A percentile compares a stretch with the other conserved stretches of the same genome.
Evolutionary conservation across 345 rosid genomes (phyloP).

Genomic region (Cochlearia excelsa): DNA sequence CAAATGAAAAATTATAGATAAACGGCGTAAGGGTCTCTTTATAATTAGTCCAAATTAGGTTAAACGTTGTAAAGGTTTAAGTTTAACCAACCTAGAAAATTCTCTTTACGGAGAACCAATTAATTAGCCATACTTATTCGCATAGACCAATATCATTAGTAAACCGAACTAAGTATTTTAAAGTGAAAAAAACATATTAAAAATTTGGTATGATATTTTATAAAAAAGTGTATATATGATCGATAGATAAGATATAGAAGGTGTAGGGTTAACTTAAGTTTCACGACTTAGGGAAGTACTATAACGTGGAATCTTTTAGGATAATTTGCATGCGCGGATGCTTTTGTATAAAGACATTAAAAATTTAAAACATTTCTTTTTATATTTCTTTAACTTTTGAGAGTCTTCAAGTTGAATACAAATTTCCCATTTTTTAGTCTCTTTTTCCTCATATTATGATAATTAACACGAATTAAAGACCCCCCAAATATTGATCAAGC

Average conservation of each 20-base stretch:
- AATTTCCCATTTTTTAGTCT: neutral
- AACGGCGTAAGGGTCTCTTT: too few relatives aligned
- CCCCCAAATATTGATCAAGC: neutral
- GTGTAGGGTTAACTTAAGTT: slow-evolving; percentile 32
- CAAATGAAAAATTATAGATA: too few relatives aligned
- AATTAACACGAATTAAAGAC: neutral
- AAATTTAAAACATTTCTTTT: too few relatives aligned
- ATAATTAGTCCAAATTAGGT: too few relatives aligned
- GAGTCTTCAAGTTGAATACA: neutral
- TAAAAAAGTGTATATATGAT: neutral
- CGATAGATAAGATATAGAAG: slow-evolving; percentile 18
- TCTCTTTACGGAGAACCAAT: neutral
- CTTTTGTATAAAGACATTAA: neutral
- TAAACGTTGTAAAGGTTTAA: too few relatives aligned
- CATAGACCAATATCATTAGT: slow-evolving; percentile 7
- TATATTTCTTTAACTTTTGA: neutral
- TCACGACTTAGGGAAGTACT: slow-evolving; percentile 8
- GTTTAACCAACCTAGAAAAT: too few relatives aligned
- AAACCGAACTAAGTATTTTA: neutral
- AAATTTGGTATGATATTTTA: neutral
- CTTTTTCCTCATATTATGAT: neutral
- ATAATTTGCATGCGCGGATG: neutral
- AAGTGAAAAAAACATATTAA: slow-evolving; percentile 1
- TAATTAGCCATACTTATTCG: slow-evolving; percentile 20
- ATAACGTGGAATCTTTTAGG: too few relatives aligned